A percentile compares a stretch with the other conserved stretches of the same genome.
phyloP scores from a whole-genome alignment of 257 asterid genomes.

The Nicotiana tabacum region DNA sequence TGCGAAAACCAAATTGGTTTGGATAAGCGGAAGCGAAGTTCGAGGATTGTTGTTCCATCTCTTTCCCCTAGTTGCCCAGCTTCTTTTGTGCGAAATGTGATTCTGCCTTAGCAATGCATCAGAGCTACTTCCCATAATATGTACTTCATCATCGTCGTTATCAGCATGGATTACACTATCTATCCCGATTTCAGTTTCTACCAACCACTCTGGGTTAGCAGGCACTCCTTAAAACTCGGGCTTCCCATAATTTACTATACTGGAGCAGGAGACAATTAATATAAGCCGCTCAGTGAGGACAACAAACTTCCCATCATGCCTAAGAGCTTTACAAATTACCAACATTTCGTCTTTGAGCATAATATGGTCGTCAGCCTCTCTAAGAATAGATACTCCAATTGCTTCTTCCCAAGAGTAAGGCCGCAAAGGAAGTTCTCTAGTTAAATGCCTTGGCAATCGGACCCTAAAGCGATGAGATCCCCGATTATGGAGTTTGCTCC shows the following conservation, averaged over 20 bases:
- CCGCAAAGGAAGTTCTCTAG: slow-evolving; percentile 52
- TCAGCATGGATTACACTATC: slow-evolving; percentile 77
- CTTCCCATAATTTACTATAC: slow-evolving; percentile 47
- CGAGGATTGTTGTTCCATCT: slow-evolving; percentile 33
- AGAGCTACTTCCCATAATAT: slow-evolving; percentile 73
- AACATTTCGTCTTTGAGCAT: slow-evolving; percentile 51
- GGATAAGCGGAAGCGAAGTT: slow-evolving; percentile 58
- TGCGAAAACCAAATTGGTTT: slow-evolving; percentile 49
- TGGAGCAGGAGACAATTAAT: slow-evolving; percentile 69
- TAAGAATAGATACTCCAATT: slow-evolving; percentile 64
- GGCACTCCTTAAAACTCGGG: slow-evolving; percentile 75
- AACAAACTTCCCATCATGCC: slow-evolving; percentile 51
- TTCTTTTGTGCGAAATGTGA: slow-evolving; percentile 39
- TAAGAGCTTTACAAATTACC: slow-evolving; percentile 70
- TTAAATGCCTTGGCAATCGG: slow-evolving; percentile 85
- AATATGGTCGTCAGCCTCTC: slow-evolving; percentile 36
- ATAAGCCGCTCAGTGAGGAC: slow-evolving; percentile 54
- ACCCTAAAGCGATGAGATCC: slow-evolving; percentile 55
- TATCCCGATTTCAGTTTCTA: slow-evolving; percentile 53
- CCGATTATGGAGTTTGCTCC: slow-evolving; percentile 64
- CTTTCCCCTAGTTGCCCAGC: slow-evolving; percentile 34
- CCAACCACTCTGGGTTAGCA: slow-evolving; percentile 62
- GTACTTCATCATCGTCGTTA: slow-evolving; percentile 53
- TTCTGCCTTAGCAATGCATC: slow-evolving; percentile 46
- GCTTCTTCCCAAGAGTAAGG: slow-evolving; percentile 98